Conservation (phyloP, 768 basidiomycete species). For the Boletus rubropictus region DNA sequence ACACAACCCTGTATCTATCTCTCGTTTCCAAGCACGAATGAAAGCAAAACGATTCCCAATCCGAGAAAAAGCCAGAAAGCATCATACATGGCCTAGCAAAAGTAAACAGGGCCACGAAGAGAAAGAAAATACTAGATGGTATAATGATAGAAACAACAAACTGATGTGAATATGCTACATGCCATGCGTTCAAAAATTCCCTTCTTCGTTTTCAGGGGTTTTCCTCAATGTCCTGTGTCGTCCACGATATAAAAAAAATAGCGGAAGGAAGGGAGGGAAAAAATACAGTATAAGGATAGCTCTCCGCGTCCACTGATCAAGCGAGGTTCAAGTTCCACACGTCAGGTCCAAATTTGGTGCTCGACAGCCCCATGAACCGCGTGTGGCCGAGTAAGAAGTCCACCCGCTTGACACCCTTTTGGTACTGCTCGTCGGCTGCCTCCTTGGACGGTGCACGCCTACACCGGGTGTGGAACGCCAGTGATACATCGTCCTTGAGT, state of each 20-base stretch:
- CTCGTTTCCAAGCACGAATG: not conserved
- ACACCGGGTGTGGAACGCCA: slow-evolving; percentile 41
- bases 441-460: slow-evolving; percentile 28
- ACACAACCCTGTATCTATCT: slow-evolving; percentile 14
- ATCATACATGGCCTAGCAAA: not conserved
- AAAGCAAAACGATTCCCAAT: not conserved
- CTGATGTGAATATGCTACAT: slow-evolving; percentile 20
- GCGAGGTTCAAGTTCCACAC: slow-evolving; percentile 31
- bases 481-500: slow-evolving; percentile 33
- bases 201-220: slow-evolving; percentile 11
- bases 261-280: not conserved
- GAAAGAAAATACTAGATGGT: slow-evolving; percentile 1
- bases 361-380: slow-evolving; percentile 44
- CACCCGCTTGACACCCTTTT: slow-evolving; percentile 47
- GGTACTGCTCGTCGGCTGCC: slow-evolving; percentile 35
- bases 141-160: slow-evolving; percentile 25
- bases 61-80: not conserved
- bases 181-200: slow-evolving; percentile 4
- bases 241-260: not conserved
- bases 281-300: slow-evolving; percentile 27
- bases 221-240: slow-evolving; percentile 15
- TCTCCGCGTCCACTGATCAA: slow-evolving; percentile 10
- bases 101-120: not conserved
- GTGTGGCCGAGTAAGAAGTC: slow-evolving; percentile 45
- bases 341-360: slow-evolving; percentile 33